Percentiles rank a stretch among this genome's conserved stretches.
Evolutionary conservation across 148 eudicot species (phyloP).

Genomic region (Cornus kousa): DNA sequence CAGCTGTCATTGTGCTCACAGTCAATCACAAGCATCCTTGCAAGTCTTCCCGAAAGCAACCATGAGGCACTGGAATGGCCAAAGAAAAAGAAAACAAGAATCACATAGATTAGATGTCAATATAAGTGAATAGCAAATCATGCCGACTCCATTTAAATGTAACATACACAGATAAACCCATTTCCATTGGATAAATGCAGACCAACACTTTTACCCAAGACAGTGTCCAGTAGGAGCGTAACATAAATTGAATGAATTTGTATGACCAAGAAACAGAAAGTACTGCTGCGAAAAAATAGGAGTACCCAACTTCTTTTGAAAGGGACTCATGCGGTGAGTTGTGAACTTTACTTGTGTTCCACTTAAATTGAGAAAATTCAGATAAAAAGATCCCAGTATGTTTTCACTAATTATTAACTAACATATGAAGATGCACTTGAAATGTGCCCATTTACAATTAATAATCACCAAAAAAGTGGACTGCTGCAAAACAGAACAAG

Average conservation of each 20-base stretch:
- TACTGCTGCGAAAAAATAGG: neutral
- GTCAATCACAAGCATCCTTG: conserved; percentile 82
- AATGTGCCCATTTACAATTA: neutral
- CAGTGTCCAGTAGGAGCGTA: neutral
- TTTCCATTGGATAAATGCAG: neutral
- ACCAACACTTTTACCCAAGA: neutral
- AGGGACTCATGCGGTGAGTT: neutral
- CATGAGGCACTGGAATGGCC: conserved; percentile 58
- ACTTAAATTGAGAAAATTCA: too few species aligned
- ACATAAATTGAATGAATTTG: neutral
- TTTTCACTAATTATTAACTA: neutral
- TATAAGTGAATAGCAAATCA: neutral
- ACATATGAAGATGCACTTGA: neutral
- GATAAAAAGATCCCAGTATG: neutral
- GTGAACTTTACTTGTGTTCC: too few species aligned
- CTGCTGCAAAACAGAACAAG: neutral
- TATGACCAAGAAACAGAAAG: neutral
- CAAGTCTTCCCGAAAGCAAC: conserved; percentile 91
- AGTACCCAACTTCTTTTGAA: neutral
- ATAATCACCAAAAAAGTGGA: too few species aligned
- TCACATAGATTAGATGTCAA: neutral
- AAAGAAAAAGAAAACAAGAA: conserved; percentile 12
- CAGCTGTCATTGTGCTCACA: conserved; percentile 63
- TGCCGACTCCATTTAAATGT: neutral
- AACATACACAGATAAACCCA: neutral